phyloP scores from a whole-genome alignment of 441 rosid species.

The Gossypium gossypioides region DNA sequence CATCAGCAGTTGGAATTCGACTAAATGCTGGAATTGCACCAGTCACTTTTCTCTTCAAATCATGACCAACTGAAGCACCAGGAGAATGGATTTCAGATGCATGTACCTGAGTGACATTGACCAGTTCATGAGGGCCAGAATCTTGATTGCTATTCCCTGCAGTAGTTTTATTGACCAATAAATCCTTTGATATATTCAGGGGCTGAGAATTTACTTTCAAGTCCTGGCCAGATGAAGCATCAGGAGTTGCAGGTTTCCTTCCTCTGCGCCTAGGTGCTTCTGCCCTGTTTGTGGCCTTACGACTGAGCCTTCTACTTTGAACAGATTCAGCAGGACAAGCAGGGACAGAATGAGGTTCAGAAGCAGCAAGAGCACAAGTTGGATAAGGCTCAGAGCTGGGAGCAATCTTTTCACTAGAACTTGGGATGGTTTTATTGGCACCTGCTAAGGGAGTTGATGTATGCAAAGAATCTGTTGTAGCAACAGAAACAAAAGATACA shows the following conservation, averaged over 20 bases:
- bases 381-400: slow-evolving; percentile 25
- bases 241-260: slow-evolving; percentile 31
- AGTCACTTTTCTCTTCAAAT: slow-evolving; percentile 32
- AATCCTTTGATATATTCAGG: slow-evolving; percentile 27
- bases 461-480: slow-evolving; percentile 15
- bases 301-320: slow-evolving; percentile 37
- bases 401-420: slow-evolving; percentile 17
- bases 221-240: slow-evolving; percentile 28
- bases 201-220: slow-evolving; percentile 19
- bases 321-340: slow-evolving; percentile 18
- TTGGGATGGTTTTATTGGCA: slow-evolving; percentile 10
- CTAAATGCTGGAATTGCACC: slow-evolving; percentile 28
- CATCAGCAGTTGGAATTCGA: slow-evolving; percentile 52
- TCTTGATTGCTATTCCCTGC: slow-evolving; percentile 31
- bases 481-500: slow-evolving; percentile 14
- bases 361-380: slow-evolving; percentile 18
- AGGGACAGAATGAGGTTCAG: slow-evolving; percentile 20
- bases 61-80: slow-evolving; percentile 27
- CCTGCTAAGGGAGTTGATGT: slow-evolving; percentile 19
- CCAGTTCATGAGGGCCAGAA: slow-evolving; percentile 24
- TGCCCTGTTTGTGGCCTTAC: slow-evolving; percentile 27
- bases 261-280: slow-evolving; percentile 45
- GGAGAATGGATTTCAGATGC: slow-evolving; percentile 19
- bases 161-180: slow-evolving; percentile 23
- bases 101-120: slow-evolving; percentile 26